Percentiles rank a stretch among this genome's conserved stretches.
phyloP scores from a whole-genome alignment of 2,329 filamentous ascomycete genomes.

The Coniochaeta ligniaria region DNA sequence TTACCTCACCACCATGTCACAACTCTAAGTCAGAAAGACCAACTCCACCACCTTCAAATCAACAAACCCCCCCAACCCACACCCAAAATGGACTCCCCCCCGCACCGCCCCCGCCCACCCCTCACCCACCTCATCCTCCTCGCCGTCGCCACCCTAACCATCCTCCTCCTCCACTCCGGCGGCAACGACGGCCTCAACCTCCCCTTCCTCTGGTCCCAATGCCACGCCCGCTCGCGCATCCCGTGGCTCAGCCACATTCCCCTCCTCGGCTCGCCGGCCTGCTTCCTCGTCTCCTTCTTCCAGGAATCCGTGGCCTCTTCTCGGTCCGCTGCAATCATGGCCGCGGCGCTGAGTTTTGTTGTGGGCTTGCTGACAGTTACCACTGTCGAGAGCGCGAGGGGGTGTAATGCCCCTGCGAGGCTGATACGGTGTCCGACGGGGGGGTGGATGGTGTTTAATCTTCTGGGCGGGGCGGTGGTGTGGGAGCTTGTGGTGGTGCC shows the following conservation, averaged over 20 bases:
- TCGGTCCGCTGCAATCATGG: conserved; percentile 33
- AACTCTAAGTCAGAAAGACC: no score
- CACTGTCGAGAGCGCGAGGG: conserved; percentile 40
- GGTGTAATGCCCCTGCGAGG: conserved; percentile 23
- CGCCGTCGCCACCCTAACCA: conserved; percentile 30
- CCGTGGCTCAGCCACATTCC: conserved; percentile 36
- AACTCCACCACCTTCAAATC: background rate
- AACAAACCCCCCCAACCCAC: background rate
- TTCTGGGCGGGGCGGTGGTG: conserved; percentile 40
- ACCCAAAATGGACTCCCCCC: conserved; percentile 9
- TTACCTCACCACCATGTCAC: no score
- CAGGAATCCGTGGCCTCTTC: conserved; percentile 31
- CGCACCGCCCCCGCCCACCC: conserved; percentile 27
- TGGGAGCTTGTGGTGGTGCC: conserved; percentile 46
- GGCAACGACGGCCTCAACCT: conserved; percentile 33
- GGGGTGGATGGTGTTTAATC: conserved; percentile 39
- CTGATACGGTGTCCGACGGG: conserved; percentile 26
- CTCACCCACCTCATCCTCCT: conserved; percentile 45
- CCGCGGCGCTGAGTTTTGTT: conserved; percentile 34
- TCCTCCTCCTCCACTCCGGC: conserved; percentile 32
- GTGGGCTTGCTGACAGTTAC: conserved; percentile 40
- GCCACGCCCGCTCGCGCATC: conserved; percentile 38
- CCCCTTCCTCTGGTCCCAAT: conserved; percentile 45
- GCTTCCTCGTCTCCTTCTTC: conserved; percentile 45
- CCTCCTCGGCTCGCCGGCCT: conserved; percentile 35